Percentiles rank a stretch among this genome's conserved stretches.
Conservation (phyloP, 192 early-diverging fungal species). For the Coemansia sp. region DNA sequence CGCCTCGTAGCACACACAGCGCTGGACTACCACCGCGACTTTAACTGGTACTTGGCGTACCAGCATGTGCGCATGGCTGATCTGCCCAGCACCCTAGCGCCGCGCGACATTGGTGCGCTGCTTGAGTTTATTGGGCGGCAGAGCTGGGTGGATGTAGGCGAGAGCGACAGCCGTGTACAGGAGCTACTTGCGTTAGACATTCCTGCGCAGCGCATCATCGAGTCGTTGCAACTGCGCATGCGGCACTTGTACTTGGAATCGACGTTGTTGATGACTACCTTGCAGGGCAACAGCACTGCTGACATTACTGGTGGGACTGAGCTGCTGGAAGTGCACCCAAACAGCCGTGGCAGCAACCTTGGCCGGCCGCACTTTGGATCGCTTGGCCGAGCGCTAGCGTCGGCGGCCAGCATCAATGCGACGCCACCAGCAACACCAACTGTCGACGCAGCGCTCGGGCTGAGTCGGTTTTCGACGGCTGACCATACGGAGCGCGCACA, state of each 20-base stretch:
- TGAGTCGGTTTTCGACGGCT: constrained; percentile 26
- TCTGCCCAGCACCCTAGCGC: constrained; percentile 25
- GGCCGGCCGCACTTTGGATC: constrained; percentile 1
- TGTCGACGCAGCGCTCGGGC: constrained; percentile 1
- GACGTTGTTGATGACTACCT: constrained; percentile 37
- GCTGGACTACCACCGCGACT: constrained; percentile 49
- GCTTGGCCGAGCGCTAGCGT: constrained; percentile 1
- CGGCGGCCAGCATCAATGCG: constrained; percentile 13
- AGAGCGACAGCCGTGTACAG: constrained; percentile 27
- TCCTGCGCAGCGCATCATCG: constrained; percentile 29
- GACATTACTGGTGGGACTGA: constrained; percentile 4
- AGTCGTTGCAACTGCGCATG: constrained; percentile 46
- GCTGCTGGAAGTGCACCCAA: neutral
- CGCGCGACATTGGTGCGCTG: constrained; percentile 33
- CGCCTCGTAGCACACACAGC: constrained; percentile 34
- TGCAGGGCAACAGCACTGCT: constrained; percentile 12
- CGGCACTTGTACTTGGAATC: constrained; percentile 45
- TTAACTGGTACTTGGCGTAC: constrained; percentile 52
- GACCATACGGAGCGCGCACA: constrained; percentile 12
- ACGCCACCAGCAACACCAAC: constrained; percentile 26
- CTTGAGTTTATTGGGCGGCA: constrained; percentile 44
- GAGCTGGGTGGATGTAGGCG: constrained; percentile 37
- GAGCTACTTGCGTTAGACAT: constrained; percentile 37
- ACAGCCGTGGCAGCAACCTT: constrained; percentile 1
- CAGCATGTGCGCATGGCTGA: constrained; percentile 48